These are phyloP conservation scores for Penicillium olsonii DNA, from an alignment of 2,329 filamentous ascomycete species.

Conservation along the genomic window DNA sequence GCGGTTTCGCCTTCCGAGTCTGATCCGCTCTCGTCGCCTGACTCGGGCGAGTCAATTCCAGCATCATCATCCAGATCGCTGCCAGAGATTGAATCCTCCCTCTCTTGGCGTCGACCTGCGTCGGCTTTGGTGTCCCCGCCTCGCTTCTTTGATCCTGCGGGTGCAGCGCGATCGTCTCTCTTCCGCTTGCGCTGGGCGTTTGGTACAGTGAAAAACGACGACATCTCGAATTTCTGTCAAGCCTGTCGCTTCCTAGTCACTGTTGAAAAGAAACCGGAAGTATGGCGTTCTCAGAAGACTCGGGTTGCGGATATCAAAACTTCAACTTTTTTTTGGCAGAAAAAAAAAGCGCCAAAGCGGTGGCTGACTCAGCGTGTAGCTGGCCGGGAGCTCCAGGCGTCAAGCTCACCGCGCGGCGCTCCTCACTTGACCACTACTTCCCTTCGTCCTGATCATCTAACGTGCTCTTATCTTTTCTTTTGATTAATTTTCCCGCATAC, in stretches of 20 bases:
- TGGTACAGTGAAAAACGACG: slow-evolving; percentile 92
- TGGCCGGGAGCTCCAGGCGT: slow-evolving; percentile 39
- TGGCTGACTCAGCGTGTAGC: slow-evolving; percentile 38
- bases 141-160: slow-evolving; percentile 48
- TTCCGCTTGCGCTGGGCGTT: slow-evolving; percentile 90
- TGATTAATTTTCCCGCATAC: slow-evolving; percentile 18
- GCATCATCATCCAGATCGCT: slow-evolving; percentile 68
- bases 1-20: slow-evolving; percentile 83
- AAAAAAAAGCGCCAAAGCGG: slow-evolving; percentile 32
- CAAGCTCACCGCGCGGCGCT: slow-evolving; percentile 44
- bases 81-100: slow-evolving; percentile 82
- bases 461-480: slow-evolving; percentile 18
- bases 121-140: slow-evolving; percentile 41
- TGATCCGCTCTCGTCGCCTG: slow-evolving; percentile 57
- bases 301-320: slow-evolving; percentile 19
- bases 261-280: slow-evolving; percentile 10
- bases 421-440: slow-evolving; percentile 25
- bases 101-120: slow-evolving; percentile 45
- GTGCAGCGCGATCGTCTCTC: slow-evolving; percentile 55
- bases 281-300: slow-evolving; percentile 13
- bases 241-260: slow-evolving; percentile 8
- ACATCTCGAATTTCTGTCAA: slow-evolving; percentile 58
- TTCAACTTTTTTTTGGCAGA: slow-evolving; percentile 41
- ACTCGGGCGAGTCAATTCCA: slow-evolving; percentile 49
- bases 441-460: slow-evolving; percentile 23